Conservation (phyloP, 208 protist genomes). For the Leishmania amazonensis region DNA sequence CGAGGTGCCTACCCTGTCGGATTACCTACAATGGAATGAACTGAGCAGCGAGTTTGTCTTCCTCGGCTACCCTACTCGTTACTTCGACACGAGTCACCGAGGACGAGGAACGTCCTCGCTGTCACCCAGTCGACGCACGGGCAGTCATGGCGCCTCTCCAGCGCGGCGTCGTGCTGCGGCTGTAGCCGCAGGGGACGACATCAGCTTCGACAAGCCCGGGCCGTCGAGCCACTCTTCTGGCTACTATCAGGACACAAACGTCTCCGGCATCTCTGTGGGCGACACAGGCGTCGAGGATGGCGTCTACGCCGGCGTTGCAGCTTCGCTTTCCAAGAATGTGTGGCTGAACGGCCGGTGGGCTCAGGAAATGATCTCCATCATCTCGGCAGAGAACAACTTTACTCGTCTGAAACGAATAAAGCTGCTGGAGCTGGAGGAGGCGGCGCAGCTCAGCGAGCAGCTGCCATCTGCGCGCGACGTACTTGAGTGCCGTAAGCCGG, state of each 20-base stretch:
- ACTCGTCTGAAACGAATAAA: constrained; percentile 66
- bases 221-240: not conserved
- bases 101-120: not conserved
- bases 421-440: constrained; percentile 69
- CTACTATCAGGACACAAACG: constrained; percentile 25
- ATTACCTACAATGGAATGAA: constrained; percentile 65
- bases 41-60: constrained; percentile 69
- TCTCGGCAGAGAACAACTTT: constrained; percentile 73
- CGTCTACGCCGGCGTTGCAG: constrained; percentile 65
- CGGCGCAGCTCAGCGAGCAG: constrained; percentile 41
- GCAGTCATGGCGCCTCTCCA: constrained; percentile 17
- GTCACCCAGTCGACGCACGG: not conserved
- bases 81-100: constrained; percentile 30
- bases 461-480: constrained; percentile 67
- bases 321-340: constrained; percentile 74
- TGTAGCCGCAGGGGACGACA: constrained; percentile 2
- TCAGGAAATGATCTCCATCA: constrained; percentile 65
- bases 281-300: constrained; percentile 82
- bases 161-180: constrained; percentile 9
- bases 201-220: constrained; percentile 2
- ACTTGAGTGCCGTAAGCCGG: constrained; percentile 64
- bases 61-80: constrained; percentile 60
- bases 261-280: constrained; percentile 14
- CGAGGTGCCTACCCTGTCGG: constrained; percentile 66
- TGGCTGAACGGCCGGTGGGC: constrained; percentile 84